A percentile compares a stretch with the other conserved stretches of the same genome.
phyloP scores from a whole-genome alignment of 2,329 filamentous ascomycete genomes.

The Ceratocystis ficicola region DNA sequence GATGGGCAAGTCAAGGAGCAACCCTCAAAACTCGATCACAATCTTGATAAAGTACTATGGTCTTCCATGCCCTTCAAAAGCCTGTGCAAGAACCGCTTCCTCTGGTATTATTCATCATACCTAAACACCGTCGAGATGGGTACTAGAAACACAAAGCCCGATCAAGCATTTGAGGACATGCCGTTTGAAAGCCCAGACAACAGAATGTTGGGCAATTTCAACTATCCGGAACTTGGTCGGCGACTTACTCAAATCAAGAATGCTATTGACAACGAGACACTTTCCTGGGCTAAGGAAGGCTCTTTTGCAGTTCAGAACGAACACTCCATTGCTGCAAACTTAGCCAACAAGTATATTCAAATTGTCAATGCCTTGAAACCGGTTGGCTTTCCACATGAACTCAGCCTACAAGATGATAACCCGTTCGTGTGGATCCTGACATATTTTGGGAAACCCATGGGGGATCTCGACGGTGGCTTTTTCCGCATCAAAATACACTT shows the following conservation, averaged over 20 bases:
- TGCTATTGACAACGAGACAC: conserved; percentile 58
- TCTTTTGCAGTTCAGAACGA: conserved; percentile 50
- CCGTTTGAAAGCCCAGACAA: conserved; percentile 72
- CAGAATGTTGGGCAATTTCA: conserved; percentile 73
- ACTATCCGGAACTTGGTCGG: conserved; percentile 61
- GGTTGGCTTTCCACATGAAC: conserved; percentile 57
- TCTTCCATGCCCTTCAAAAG: conserved; percentile 82
- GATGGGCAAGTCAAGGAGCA: conserved; percentile 33
- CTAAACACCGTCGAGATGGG: conserved; percentile 56
- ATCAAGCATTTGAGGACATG: conserved; percentile 61
- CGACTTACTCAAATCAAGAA: conserved; percentile 58
- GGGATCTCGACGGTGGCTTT: conserved; percentile 81
- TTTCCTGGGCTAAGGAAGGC: conserved; percentile 60
- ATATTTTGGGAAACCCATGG: conserved; percentile 86
- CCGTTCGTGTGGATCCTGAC: conserved; percentile 83
- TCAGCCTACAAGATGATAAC: conserved; percentile 67
- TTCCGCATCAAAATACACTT: conserved; percentile 71
- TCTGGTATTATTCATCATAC: conserved; percentile 94
- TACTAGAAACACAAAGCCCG: conserved; percentile 49
- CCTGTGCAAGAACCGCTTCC: conserved; percentile 76
- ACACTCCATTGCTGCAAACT: conserved; percentile 63
- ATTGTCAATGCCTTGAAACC: conserved; percentile 62
- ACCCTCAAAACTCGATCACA: conserved; percentile 31
- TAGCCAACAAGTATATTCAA: conserved; percentile 76
- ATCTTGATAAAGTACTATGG: conserved; percentile 42